Conservation (phyloP, 1,284 basidiomycete genomes). For the Coriolopsis trogii region DNA sequence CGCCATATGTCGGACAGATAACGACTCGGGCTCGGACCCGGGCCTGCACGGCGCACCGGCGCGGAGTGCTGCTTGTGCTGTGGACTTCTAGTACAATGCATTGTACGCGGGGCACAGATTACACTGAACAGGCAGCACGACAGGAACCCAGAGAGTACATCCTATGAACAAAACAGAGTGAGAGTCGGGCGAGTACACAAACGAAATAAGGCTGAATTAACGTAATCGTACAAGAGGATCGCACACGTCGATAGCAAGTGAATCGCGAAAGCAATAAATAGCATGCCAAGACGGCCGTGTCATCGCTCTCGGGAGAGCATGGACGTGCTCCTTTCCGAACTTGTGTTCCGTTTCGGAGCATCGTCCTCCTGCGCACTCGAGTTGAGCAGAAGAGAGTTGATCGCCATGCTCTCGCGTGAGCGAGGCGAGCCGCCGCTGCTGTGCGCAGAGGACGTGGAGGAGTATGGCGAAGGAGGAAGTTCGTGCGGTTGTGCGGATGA, state of each 20-base stretch:
- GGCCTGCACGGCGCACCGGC: too few species aligned
- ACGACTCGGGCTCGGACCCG: too few species aligned
- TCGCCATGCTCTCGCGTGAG: constrained; percentile 37
- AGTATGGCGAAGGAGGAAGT: constrained; percentile 34
- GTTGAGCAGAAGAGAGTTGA: constrained; percentile 46
- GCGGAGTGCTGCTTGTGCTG: too few species aligned
- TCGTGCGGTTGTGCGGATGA: constrained; percentile 23
- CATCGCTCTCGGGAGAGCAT: constrained; percentile 19
- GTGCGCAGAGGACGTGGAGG: constrained; percentile 30
- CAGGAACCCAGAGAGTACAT: background rate
- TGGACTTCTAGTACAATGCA: background rate
- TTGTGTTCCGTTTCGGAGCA: constrained; percentile 22
- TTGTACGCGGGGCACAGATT: background rate
- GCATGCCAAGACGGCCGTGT: background rate
- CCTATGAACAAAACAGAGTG: constrained; percentile 6
- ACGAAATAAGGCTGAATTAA: constrained; percentile 1
- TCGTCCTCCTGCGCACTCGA: constrained; percentile 20
- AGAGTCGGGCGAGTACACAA: background rate
- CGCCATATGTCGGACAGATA: too few species aligned
- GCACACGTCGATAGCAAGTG: constrained; percentile 2
- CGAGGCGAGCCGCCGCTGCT: constrained; percentile 35
- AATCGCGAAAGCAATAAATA: constrained; percentile 7
- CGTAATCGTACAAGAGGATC: constrained; percentile 18
- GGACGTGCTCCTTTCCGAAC: constrained; percentile 27
- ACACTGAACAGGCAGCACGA: background rate